Evolutionary conservation across 1,139 yeast species (phyloP), one percentile per base, ranked within the genome.

Genomic region (Eremothecium cymbalariae): DNA sequence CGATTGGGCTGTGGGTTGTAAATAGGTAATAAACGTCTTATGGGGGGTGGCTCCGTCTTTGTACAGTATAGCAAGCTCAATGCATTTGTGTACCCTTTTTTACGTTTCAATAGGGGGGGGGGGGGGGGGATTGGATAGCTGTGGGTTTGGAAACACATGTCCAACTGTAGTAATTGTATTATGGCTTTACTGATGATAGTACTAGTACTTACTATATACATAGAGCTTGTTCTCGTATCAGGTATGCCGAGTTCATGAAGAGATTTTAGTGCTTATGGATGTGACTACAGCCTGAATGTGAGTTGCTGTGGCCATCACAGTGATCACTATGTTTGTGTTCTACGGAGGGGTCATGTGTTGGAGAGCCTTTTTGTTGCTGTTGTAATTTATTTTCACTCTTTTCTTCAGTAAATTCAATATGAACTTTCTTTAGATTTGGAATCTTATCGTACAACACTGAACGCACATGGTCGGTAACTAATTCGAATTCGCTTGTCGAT

Each of bases 1-100:
- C 62, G 96, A 90, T 64, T 90, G 99, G 99, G 70, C 77, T 36
- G 55, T 41, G 26, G 53, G 49, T n/a, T n/a, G n/a, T n/a, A n/a
- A n/a, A n/a, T n/a, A n/a, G n/a, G n/a, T n/a, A n/a, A n/a, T n/a
- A n/a, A n/a, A n/a, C n/a, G n/a, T n/a, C n/a, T n/a, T n/a, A n/a
- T n/a, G n/a, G n/a, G n/a, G n/a, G n/a, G n/a, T n/a, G n/a, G n/a
- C n/a, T n/a, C n/a, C n/a, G n/a, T n/a, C n/a, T n/a, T n/a, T n/a
- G n/a, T n/a, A n/a, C n/a, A n/a, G n/a, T n/a, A n/a, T n/a, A n/a
- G n/a, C n/a, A n/a, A n/a, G n/a, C n/a, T n/a, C n/a, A n/a, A n/a
- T n/a, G n/a, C n/a, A n/a, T n/a, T n/a, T n/a, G n/a, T n/a, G n/a
- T n/a, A n/a, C n/a, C n/a, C n/a, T n/a, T n/a, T n/a, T n/a, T n/a